Evolutionary conservation across 345 rosid genomes (phyloP), one percentile per base, ranked within the genome.

Genomic region (Punica granatum): DNA sequence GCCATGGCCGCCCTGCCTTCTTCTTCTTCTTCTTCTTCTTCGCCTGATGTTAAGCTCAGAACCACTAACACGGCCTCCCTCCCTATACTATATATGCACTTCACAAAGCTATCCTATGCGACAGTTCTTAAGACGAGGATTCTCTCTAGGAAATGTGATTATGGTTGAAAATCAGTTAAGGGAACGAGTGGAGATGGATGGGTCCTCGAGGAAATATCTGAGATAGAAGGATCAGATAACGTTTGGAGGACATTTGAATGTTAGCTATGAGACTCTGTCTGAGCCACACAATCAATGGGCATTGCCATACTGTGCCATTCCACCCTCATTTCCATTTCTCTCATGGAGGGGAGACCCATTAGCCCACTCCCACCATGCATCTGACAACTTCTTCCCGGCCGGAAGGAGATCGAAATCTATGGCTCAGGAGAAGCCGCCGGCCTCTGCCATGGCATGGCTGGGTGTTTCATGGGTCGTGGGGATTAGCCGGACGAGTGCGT

Each of bases 1-100:
- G 99, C 95, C 99, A 94, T 94, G 80, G 73, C 75, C 73, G 73
- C 80, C 72, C 69, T 78, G 46, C 21, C 28, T 66, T 3, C 37
- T 43, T 28, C 30, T 51, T 21, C 58, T 19, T 46, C 6, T 46
- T 19, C 54, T 48, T 48, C 54, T 9, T 3, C 58, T 51, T 1
- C 30, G 6, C 9, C 28, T 51, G n/a, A 28, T 51, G 30, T 30
- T 51, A 21, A 48, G 12, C 58, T n/a, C 18, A 13, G 33, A 56
- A 56, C 61, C 19, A 14, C 18, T 2, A 12, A 13, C 12, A 26
- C 30, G 19, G 7, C 56, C 25, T 42, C 30, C 6, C 61, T 56
- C 30, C 6, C 61, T 26, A 2, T 26, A 30, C 33, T 56, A 56
- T 56, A 10, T 56, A 30, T 54, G 60, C 16, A 54, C 12, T 54